These are phyloP conservation scores for Teratosphaeria zuluensis DNA, from an alignment of 2,329 filamentous ascomycete genomes.

Conservation along the genomic window DNA sequence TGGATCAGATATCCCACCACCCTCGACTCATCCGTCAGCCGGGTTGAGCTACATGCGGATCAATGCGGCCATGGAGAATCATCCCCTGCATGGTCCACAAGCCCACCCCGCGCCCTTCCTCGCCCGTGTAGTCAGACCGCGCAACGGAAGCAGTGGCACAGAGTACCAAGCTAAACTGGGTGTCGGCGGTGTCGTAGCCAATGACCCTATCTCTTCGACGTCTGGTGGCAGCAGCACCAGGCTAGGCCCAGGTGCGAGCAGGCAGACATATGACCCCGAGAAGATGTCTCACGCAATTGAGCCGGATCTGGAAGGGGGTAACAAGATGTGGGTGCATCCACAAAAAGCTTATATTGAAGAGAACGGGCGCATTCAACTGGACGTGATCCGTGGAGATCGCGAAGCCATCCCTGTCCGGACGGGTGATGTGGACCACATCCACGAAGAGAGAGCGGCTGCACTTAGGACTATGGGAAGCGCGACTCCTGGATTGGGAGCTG, in stretches of 20 bases:
- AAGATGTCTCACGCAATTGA: conserved; percentile 31
- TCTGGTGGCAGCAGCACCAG: not conserved
- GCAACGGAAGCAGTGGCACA: conserved; percentile 27
- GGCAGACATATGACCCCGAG: conserved; percentile 32
- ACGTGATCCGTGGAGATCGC: conserved; percentile 18
- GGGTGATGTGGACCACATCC: conserved; percentile 16
- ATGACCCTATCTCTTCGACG: conserved; percentile 19
- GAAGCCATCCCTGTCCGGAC: conserved; percentile 25
- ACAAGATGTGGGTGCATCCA: conserved; percentile 44
- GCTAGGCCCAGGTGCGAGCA: conserved; percentile 10
- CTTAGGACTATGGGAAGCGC: not conserved
- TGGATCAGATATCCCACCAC: conserved; percentile 32
- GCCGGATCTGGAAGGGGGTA: conserved; percentile 38
- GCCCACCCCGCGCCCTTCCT: conserved; percentile 41
- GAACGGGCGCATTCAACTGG: conserved; percentile 34
- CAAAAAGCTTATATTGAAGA: conserved; percentile 37
- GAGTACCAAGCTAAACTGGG: conserved; percentile 30
- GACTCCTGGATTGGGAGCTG: not conserved
- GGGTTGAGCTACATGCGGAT: conserved; percentile 53
- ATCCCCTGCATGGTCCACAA: conserved; percentile 47
- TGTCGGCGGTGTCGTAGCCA: conserved; percentile 35
- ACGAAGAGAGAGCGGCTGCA: conserved; percentile 6
- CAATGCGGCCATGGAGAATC: conserved; percentile 35
- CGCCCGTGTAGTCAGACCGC: conserved; percentile 47
- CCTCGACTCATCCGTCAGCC: conserved; percentile 55